These are phyloP conservation scores for Gnomoniopsis sp. DNA, from an alignment of 2,329 filamentous ascomycete genomes.

Conservation along the genomic window DNA sequence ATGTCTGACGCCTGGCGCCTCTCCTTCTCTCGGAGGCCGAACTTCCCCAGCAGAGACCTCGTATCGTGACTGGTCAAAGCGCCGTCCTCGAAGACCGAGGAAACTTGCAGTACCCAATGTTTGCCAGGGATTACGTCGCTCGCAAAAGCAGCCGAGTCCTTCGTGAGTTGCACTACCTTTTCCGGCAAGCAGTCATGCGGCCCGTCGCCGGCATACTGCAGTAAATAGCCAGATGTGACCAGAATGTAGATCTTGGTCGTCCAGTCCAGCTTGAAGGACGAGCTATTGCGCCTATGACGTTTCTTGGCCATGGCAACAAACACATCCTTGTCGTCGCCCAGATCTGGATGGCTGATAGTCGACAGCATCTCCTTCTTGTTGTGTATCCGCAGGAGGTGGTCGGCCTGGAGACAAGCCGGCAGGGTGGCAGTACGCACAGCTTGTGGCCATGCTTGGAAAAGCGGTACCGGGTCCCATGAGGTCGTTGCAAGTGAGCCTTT, in stretches of 20 bases:
- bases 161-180: constrained; percentile 68
- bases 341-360: constrained; percentile 12
- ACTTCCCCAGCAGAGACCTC: constrained; percentile 62
- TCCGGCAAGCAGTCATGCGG: constrained; percentile 70
- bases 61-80: constrained; percentile 47
- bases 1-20: constrained; percentile 60
- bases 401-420: constrained; percentile 63
- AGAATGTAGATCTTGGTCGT: constrained; percentile 71
- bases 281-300: constrained; percentile 42
- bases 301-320: constrained; percentile 42
- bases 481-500: constrained; percentile 31
- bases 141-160: constrained; percentile 74
- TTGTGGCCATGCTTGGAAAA: constrained; percentile 86
- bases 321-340: constrained; percentile 13
- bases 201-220: constrained; percentile 72
- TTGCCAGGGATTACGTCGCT: constrained; percentile 76
- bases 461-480: constrained; percentile 66
- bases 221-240: constrained; percentile 65
- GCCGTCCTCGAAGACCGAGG: constrained; percentile 60
- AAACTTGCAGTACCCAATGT: constrained; percentile 77
- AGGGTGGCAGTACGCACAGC: constrained; percentile 72
- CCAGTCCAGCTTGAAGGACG: constrained; percentile 56
- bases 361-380: constrained; percentile 42
- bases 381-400: constrained; percentile 63
- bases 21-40: constrained; percentile 57